A percentile compares a stretch with the other conserved stretches of the same genome.
These are phyloP conservation scores for Hamamelis virginiana DNA, from an alignment of 164 flowering plant species.

Conservation along the genomic window DNA sequence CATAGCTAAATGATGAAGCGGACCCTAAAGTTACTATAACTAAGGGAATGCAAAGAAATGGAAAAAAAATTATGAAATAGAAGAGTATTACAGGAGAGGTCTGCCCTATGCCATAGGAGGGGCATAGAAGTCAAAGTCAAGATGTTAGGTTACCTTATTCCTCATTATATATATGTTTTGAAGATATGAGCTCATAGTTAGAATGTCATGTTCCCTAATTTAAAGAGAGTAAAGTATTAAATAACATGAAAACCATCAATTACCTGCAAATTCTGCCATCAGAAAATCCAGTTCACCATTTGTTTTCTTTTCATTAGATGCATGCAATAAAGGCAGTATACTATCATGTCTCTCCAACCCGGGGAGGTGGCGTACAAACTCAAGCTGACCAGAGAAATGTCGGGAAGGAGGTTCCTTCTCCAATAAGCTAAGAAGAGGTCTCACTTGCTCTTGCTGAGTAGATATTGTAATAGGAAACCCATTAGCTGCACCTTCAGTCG, in stretches of 20 bases:
- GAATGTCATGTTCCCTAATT: neutral
- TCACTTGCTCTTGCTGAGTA: constrained; percentile 75
- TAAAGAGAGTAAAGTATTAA: neutral
- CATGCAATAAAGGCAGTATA: constrained; percentile 78
- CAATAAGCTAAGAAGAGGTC: constrained; percentile 93
- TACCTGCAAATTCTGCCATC: constrained; percentile 98
- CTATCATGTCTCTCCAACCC: constrained; percentile 92
- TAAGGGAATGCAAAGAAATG: too few relatives aligned
- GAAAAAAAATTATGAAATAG: too few relatives aligned
- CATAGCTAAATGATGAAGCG: too few relatives aligned
- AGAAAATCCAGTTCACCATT: constrained; percentile 90
- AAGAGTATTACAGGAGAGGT: too few relatives aligned
- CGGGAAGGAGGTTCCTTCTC: constrained; percentile 98
- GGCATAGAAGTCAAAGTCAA: neutral
- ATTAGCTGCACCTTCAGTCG: constrained; percentile 48
- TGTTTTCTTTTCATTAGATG: constrained; percentile 73
- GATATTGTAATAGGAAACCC: constrained; percentile 40
- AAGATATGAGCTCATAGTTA: neutral
- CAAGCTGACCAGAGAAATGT: constrained; percentile 92
- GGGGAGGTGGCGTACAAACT: constrained; percentile 79
- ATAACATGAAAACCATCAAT: neutral
- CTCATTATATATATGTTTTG: neutral
- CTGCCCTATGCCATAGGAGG: too few relatives aligned
- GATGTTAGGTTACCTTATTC: neutral
- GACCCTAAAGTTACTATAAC: too few relatives aligned